A percentile compares a stretch with the other conserved stretches of the same genome.
phyloP scores from a whole-genome alignment of 371 early-diverging fungal species.

The Apophysomyces variabilis region DNA sequence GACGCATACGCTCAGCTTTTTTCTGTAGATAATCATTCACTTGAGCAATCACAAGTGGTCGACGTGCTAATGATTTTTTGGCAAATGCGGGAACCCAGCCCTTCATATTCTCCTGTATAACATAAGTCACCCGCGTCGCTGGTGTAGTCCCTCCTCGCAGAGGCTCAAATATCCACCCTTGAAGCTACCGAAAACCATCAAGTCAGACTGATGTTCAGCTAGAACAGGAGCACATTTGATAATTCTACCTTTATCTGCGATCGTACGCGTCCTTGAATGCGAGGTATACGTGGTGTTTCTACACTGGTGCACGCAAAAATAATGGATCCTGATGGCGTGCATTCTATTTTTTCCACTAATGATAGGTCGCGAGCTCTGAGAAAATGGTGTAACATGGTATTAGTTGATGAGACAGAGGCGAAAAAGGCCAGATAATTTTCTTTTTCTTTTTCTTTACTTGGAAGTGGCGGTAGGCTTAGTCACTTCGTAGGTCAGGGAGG shows the following conservation, averaged over 20 bases:
- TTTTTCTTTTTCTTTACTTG: constrained; percentile 32
- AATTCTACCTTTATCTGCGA: constrained; percentile 57
- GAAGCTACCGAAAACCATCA: constrained; percentile 27
- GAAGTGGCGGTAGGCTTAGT: constrained; percentile 54
- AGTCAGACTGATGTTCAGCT: background rate
- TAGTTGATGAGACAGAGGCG: too few species aligned
- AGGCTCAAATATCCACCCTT: constrained; percentile 75
- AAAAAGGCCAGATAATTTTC: too few species aligned
- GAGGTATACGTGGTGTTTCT: constrained; percentile 67
- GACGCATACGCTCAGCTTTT: constrained; percentile 56
- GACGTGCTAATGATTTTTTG: constrained; percentile 63
- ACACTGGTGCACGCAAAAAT: constrained; percentile 71
- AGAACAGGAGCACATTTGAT: background rate
- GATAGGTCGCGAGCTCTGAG: constrained; percentile 45
- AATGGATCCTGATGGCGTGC: constrained; percentile 52
- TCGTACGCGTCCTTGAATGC: constrained; percentile 58
- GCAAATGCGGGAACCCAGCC: constrained; percentile 73
- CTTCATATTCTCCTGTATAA: constrained; percentile 49
- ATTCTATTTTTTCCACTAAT: constrained; percentile 55
- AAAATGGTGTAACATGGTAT: too few species aligned
- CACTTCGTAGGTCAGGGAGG: constrained; percentile 58
- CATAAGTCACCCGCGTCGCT: constrained; percentile 67
- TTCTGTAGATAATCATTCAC: constrained; percentile 69
- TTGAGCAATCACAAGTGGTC: constrained; percentile 66
- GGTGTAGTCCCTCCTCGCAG: constrained; percentile 48